Base-by-base conservation (phyloP, 768 basidiomycete species). In the Cystofilobasidium macerans region DNA sequence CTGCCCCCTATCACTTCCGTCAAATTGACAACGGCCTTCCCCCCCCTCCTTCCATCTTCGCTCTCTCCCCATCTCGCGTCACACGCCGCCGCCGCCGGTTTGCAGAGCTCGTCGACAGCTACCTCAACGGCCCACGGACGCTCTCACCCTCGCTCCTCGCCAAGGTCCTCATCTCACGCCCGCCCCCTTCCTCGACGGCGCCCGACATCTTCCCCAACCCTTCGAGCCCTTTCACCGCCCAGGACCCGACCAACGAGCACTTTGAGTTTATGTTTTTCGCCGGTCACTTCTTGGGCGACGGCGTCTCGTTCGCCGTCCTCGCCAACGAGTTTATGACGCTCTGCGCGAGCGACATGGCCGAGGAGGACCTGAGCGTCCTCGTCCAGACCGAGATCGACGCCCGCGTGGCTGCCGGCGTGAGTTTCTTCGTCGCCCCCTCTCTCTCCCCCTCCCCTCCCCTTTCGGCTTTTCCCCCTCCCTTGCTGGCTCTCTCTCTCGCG, bases 281-380 rank as follows among this genome's bases (percentile, higher is more conserved):
- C 4, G 82, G 86, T 9, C 89, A 92, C 73, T 90, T 86, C 74
- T 75, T 90, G 56, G 88, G 88, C 24, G 89, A 92, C 73, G 89
- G 89, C 26, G 89, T 89, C 85, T 86, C 88, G 1, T 79, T 90
- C 22, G 88, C 90, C 75, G 80, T 82, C 67, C 86, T 86, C 69
- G 87, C 86, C 30, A 88, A 88, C 73, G 86, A 89, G 70, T 84
- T 90, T 72, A 86, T 89, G 73, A 74, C 77, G 22, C 77, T 90
- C 3, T 77, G 89, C 45, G 84, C 81, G 0, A 69, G 63, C 6
- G 69, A 67, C 32, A 62, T 38, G 54, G 65, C 61, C 30, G 36
- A 67, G 11, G 66, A 68, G 53, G 69, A 71, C 18, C 43, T 72
- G n/a, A 57, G 61, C 24, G 61, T 61, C 0, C 33, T 71, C 42